Conservation (phyloP, 805 yeast species). For the Suhomyces kilbournensis region DNA sequence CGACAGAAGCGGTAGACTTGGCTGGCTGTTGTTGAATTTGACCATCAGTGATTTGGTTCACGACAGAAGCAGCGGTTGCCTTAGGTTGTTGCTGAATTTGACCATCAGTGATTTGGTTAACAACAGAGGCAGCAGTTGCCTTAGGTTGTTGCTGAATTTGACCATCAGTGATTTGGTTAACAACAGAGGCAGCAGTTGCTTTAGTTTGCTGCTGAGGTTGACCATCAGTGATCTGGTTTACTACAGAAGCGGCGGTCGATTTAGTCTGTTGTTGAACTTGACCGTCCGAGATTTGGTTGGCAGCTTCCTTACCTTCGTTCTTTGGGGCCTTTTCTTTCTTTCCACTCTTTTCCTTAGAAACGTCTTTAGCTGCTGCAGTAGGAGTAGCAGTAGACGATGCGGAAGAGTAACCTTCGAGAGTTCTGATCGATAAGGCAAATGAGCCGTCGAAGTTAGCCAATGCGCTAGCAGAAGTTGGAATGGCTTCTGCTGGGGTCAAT, state of each 20-base stretch:
- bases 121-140: constrained; percentile 26
- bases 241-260: constrained; percentile 22
- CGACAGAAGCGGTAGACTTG: constrained; percentile 13
- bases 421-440: constrained; percentile 30
- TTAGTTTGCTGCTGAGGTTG: constrained; percentile 45
- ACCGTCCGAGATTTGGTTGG: constrained; percentile 47
- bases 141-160: constrained; percentile 12
- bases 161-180: constrained; percentile 40
- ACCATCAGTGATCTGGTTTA: constrained; percentile 41
- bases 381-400: constrained; percentile 34
- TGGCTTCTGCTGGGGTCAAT: constrained; percentile 29
- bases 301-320: constrained; percentile 6
- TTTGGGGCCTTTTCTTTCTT: constrained; percentile 5
- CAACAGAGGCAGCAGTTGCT: constrained; percentile 28
- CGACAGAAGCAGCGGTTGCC: constrained; percentile 26
- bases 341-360: constrained; percentile 9
- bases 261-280: constrained; percentile 45
- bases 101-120: constrained; percentile 40
- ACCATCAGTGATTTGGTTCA: constrained; percentile 40
- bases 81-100: constrained; percentile 17
- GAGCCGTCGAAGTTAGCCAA: constrained; percentile 27
- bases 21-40: constrained; percentile 22
- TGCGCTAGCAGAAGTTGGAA: constrained; percentile 21
- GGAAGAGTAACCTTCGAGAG: constrained; percentile 36
- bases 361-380: constrained; percentile 13